Conservation (phyloP, 2,329 filamentous ascomycete genomes). For the Trichoderma citrinoviride region DNA sequence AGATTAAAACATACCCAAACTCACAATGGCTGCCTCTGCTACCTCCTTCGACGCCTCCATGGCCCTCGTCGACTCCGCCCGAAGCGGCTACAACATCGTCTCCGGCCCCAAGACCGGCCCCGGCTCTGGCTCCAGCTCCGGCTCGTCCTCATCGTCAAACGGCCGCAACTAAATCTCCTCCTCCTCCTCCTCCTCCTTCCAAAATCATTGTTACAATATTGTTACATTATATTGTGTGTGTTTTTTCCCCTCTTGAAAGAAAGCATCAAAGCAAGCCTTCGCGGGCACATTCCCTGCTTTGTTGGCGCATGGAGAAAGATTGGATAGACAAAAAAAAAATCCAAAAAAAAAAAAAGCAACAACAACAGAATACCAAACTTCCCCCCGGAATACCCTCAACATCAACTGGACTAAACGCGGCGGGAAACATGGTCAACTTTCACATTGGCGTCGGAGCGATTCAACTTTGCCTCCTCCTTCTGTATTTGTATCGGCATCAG, state of each 20-base stretch:
- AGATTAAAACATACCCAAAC: background rate
- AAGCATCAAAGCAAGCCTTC: background rate
- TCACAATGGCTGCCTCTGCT: slow-evolving; percentile 34
- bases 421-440: background rate
- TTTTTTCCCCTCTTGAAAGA: background rate
- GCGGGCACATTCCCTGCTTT: background rate
- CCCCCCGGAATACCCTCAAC: too few species aligned
- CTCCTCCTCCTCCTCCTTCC: background rate
- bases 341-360: background rate
- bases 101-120: slow-evolving; percentile 25
- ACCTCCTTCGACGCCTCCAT: slow-evolving; percentile 30
- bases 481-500: slow-evolving; percentile 16
- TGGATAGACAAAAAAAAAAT: slow-evolving; percentile 16
- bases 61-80: slow-evolving; percentile 40
- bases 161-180: slow-evolving; percentile 39
- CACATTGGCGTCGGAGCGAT: too few species aligned
- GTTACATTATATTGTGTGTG: background rate
- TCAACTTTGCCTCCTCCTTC: background rate
- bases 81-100: slow-evolving; percentile 45
- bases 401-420: background rate
- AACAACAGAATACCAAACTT: background rate
- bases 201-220: background rate
- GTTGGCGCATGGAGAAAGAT: slow-evolving; percentile 5
- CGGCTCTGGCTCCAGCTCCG: slow-evolving; percentile 26
- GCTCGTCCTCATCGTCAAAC: slow-evolving; percentile 7